phyloP scores from a whole-genome alignment of 306 rosid genomes.

The Neltuma alba region DNA sequence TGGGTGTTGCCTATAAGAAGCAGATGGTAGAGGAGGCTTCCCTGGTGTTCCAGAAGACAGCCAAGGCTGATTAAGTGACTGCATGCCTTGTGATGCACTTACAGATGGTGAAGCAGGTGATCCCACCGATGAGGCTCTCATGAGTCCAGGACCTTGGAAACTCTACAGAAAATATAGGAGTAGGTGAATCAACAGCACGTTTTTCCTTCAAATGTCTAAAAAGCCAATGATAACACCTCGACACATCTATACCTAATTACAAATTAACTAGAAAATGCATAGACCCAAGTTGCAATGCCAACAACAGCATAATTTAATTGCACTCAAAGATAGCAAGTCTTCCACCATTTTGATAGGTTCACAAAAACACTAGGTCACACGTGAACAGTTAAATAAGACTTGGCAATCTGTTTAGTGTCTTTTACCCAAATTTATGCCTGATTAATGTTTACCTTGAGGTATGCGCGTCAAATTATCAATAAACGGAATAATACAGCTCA shows the following conservation, averaged over 20 bases:
- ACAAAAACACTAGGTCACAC: no score
- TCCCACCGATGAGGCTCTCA: conserved; percentile 70
- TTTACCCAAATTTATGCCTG: background rate
- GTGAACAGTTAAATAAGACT: background rate
- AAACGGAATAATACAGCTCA: background rate
- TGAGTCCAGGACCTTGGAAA: conserved; percentile 79
- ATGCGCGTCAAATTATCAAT: background rate
- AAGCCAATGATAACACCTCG: background rate
- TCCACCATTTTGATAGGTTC: background rate
- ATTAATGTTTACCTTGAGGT: background rate
- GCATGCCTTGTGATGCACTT: conserved; percentile 64
- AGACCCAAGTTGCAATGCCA: background rate
- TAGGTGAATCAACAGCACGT: conserved; percentile 16
- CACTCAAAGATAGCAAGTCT: background rate
- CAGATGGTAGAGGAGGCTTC: conserved; percentile 87
- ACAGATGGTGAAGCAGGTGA: conserved; percentile 64
- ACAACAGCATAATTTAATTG: background rate
- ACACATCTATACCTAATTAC: background rate
- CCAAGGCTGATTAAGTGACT: conserved; percentile 88
- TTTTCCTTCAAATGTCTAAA: background rate
- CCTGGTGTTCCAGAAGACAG: conserved; percentile 82
- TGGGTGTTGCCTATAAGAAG: conserved; percentile 80
- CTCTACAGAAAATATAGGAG: conserved; percentile 51
- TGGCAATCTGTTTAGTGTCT: background rate
- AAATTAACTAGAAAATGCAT: background rate